Evolutionary conservation across 2,329 filamentous ascomycete species (phyloP).

Genomic region (Neopestalotiopsis sp.): DNA sequence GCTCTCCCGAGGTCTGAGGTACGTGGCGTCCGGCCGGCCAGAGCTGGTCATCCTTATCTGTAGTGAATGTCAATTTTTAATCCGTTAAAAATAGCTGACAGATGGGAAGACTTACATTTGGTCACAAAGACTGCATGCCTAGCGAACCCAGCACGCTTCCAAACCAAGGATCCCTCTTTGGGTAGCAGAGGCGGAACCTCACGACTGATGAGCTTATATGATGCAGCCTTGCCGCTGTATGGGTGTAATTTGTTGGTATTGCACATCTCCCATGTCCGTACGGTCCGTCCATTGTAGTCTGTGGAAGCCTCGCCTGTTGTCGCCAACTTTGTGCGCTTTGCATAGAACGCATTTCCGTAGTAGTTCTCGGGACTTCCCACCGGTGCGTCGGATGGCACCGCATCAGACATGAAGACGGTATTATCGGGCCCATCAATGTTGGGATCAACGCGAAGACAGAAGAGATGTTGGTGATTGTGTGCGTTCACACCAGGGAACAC

Average conservation of each 20-base stretch:
- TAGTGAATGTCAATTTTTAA: background rate
- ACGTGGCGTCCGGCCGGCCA: conserved; percentile 88
- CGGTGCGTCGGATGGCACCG: conserved; percentile 71
- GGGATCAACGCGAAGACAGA: conserved; percentile 86
- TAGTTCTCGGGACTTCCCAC: conserved; percentile 83
- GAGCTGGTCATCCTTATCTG: conserved; percentile 80
- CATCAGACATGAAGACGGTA: conserved; percentile 84
- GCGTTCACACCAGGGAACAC: conserved; percentile 90
- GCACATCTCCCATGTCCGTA: conserved; percentile 87
- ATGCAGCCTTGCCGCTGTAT: conserved; percentile 82
- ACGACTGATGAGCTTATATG: conserved; percentile 88
- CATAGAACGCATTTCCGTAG: conserved; percentile 90
- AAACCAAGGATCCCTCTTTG: conserved; percentile 81
- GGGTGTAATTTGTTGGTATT: conserved; percentile 87
- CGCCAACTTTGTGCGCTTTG: conserved; percentile 79
- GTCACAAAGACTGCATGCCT: conserved; percentile 89
- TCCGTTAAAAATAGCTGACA: background rate
- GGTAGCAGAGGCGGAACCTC: conserved; percentile 82
- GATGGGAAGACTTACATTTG: conserved; percentile 66
- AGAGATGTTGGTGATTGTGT: conserved; percentile 95
- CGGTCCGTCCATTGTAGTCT: conserved; percentile 81
- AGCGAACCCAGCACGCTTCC: conserved; percentile 89
- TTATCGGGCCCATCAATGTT: conserved; percentile 88
- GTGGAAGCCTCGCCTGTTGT: conserved; percentile 73
- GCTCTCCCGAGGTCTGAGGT: conserved; percentile 83